Evolutionary conservation across 2,329 filamentous ascomycete species (phyloP).

Genomic region (Aspergillus awamori): DNA sequence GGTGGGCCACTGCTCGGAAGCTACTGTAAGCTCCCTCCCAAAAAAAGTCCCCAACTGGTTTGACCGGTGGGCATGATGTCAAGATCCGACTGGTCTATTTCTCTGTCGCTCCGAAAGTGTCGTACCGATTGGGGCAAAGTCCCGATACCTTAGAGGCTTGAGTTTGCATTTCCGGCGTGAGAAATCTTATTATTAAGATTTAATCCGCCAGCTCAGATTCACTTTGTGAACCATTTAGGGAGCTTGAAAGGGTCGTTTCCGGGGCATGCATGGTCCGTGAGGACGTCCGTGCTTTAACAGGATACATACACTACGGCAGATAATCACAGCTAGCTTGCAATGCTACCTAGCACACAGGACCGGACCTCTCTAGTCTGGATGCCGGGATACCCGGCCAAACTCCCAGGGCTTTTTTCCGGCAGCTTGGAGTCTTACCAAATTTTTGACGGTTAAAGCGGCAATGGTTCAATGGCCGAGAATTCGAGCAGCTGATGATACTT

Average conservation of each 20-base stretch:
- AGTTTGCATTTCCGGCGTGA: neutral
- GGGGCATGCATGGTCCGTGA: slow-evolving; percentile 19
- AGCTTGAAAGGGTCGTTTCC: neutral
- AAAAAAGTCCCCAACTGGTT: neutral
- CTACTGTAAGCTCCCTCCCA: neutral
- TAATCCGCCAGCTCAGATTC: neutral
- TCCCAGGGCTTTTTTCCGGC: neutral
- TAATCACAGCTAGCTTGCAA: neutral
- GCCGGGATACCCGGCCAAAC: neutral
- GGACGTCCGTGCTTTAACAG: slow-evolving; percentile 16
- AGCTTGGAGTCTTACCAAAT: neutral
- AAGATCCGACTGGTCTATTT: neutral
- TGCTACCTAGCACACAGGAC: no score
- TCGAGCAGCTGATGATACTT: neutral
- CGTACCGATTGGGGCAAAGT: neutral
- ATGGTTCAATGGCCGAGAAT: neutral
- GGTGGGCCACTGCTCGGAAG: neutral
- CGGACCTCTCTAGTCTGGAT: neutral
- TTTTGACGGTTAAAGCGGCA: neutral
- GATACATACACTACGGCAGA: slow-evolving; percentile 3
- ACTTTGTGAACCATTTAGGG: neutral
- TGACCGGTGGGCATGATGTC: slow-evolving; percentile 3
- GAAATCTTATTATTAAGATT: slow-evolving; percentile 5
- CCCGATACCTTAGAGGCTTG: neutral
- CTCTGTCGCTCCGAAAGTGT: neutral